These are phyloP conservation scores for Rubroshorea leprosula DNA, from an alignment of 345 rosid genomes.

Conservation along the genomic window DNA sequence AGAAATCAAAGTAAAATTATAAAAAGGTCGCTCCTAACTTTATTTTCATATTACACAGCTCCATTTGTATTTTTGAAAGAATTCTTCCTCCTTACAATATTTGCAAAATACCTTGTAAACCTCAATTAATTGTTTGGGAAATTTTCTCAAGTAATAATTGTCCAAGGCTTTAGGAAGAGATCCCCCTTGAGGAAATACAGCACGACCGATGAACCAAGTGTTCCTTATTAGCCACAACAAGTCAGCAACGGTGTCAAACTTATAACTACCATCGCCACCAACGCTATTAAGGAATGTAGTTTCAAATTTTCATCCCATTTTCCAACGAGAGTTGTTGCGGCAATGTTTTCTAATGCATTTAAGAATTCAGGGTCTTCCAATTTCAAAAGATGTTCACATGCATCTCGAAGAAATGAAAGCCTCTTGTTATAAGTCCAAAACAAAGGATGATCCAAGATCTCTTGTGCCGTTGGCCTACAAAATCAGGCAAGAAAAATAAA, in stretches of 20 bases:
- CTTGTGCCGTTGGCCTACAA: slow-evolving; percentile 50
- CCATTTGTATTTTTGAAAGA: slow-evolving; percentile 47
- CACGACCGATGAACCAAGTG: slow-evolving; percentile 60
- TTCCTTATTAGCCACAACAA: slow-evolving; percentile 59
- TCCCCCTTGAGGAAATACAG: slow-evolving; percentile 70
- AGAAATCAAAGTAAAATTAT: no score
- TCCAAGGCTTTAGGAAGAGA: slow-evolving; percentile 67
- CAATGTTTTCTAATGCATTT: slow-evolving; percentile 51
- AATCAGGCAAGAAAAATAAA: slow-evolving; percentile 4
- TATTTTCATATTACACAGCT: slow-evolving; percentile 25
- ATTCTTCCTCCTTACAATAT: slow-evolving; percentile 49
- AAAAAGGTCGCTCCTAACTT: no score
- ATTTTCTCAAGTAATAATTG: slow-evolving; percentile 48
- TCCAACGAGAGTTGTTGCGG: slow-evolving; percentile 42
- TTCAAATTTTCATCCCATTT: slow-evolving; percentile 73
- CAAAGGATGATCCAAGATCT: slow-evolving; percentile 55
- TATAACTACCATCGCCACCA: slow-evolving; percentile 63
- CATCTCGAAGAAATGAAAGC: slow-evolving; percentile 65
- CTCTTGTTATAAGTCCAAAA: slow-evolving; percentile 67
- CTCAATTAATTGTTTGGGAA: slow-evolving; percentile 67
- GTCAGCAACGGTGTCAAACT: slow-evolving; percentile 58
- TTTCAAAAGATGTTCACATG: slow-evolving; percentile 65
- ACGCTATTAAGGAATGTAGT: slow-evolving; percentile 48
- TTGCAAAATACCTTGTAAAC: slow-evolving; percentile 49
- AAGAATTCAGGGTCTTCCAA: slow-evolving; percentile 56